A percentile compares a stretch with the other conserved stretches of the same genome.
Conservation (phyloP, 2,329 filamentous ascomycete species). For the Verticillium longisporum region DNA sequence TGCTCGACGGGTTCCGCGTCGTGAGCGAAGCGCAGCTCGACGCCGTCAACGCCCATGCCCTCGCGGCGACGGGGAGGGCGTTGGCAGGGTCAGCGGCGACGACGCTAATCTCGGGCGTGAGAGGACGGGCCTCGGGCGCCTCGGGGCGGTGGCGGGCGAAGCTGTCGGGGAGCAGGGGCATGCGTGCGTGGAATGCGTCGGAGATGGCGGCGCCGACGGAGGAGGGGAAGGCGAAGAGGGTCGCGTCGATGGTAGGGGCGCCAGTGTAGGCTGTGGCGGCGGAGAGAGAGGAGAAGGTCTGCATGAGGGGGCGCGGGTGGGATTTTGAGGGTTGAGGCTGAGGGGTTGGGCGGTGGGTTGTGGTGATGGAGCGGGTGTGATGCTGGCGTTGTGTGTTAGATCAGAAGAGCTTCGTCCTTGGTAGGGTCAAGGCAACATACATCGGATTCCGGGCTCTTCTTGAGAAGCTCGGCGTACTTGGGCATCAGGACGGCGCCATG, state of each 20-base stretch:
- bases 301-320: constrained; percentile 47
- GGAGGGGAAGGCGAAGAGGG: constrained; percentile 42
- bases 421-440: constrained; percentile 21
- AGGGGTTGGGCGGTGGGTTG: constrained; percentile 40
- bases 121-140: constrained; percentile 31
- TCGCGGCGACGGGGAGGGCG: constrained; percentile 43
- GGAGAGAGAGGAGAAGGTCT: constrained; percentile 49
- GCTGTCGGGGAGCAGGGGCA: constrained; percentile 56
- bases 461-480: constrained; percentile 40
- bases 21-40: constrained; percentile 48
- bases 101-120: constrained; percentile 41
- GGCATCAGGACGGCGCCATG: constrained; percentile 34
- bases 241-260: constrained; percentile 39
- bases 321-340: constrained; percentile 27
- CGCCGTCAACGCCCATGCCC: constrained; percentile 48
- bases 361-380: constrained; percentile 34
- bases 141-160: constrained; percentile 39
- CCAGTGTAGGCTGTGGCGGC: constrained; percentile 19
- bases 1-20: constrained; percentile 21
- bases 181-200: constrained; percentile 36
- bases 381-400: constrained; percentile 9
- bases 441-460: constrained; percentile 28
- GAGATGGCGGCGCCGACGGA: constrained; percentile 18
- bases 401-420: not conserved
- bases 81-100: constrained; percentile 49